phyloP scores from a whole-genome alignment of 768 basidiomycete genomes.

The Termitomyces heimii region DNA sequence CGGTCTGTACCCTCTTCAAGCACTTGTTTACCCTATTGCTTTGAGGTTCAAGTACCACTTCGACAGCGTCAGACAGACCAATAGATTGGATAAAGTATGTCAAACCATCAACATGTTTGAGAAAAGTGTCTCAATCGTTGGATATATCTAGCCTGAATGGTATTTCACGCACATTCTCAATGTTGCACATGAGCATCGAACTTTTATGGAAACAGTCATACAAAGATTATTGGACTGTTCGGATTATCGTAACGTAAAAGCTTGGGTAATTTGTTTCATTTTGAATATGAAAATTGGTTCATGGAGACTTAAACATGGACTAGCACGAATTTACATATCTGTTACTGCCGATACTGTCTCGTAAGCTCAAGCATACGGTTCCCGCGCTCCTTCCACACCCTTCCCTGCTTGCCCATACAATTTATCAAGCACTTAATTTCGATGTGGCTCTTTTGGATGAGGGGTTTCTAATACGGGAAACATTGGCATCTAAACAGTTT shows the following conservation, averaged over 20 bases:
- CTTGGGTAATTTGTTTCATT: constrained; percentile 53
- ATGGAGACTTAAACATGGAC: background rate
- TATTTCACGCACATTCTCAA: constrained; percentile 92
- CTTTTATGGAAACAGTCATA: constrained; percentile 71
- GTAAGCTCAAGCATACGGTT: constrained; percentile 71
- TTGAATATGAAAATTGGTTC: constrained; percentile 1
- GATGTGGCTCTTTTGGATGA: constrained; percentile 73
- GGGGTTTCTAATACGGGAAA: constrained; percentile 60
- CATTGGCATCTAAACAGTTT: constrained; percentile 29
- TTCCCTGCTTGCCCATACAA: constrained; percentile 87
- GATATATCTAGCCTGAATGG: constrained; percentile 83
- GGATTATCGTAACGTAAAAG: constrained; percentile 58
- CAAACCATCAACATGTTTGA: background rate
- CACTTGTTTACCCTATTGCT: constrained; percentile 76
- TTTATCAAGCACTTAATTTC: constrained; percentile 88
- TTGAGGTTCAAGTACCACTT: constrained; percentile 95
- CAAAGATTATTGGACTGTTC: constrained; percentile 66
- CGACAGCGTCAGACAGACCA: constrained; percentile 80
- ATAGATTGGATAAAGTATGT: constrained; percentile 83
- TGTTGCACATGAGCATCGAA: constrained; percentile 75
- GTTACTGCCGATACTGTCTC: constrained; percentile 70
- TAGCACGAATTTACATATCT: constrained; percentile 82
- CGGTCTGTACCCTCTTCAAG: constrained; percentile 78
- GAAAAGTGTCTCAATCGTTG: background rate
- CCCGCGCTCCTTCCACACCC: constrained; percentile 73